A percentile compares a stretch with the other conserved stretches of the same genome.
phyloP scores from a whole-genome alignment of 371 early-diverging fungal species.

The Mortierella sp. region DNA sequence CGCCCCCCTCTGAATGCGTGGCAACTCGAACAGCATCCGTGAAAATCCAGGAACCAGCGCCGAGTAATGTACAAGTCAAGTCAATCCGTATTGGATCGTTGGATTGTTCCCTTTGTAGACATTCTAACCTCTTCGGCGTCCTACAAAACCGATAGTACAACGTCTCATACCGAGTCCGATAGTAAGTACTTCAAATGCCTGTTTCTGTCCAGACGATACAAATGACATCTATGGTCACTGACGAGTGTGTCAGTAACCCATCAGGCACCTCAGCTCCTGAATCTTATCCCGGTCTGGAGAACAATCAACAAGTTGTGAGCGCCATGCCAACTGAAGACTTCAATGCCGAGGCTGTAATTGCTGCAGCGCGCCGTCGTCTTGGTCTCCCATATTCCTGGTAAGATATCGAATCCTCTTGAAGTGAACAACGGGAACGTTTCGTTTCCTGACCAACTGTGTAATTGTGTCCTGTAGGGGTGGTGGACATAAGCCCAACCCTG shows the following conservation, averaged over 20 bases:
- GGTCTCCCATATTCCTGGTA: conserved; percentile 24
- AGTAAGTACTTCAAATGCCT: conserved; percentile 9
- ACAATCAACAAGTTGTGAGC: conserved; percentile 8
- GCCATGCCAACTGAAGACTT: conserved; percentile 4
- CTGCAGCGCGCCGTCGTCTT: conserved; percentile 13
- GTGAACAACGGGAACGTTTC: background rate
- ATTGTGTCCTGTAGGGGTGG: conserved; percentile 14
- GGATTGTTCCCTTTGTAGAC: background rate
- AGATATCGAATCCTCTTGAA: too few relatives aligned
- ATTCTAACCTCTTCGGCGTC: background rate
- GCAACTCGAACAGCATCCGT: conserved; percentile 11
- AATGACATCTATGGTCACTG: conserved; percentile 1
- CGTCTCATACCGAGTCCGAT: conserved; percentile 1
- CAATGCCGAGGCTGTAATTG: conserved; percentile 8
- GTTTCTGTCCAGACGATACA: conserved; percentile 7
- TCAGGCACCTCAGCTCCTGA: conserved; percentile 3
- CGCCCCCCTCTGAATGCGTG: too few relatives aligned
- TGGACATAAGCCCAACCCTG: conserved; percentile 9
- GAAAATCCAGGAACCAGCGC: conserved; percentile 5
- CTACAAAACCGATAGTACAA: too few relatives aligned
- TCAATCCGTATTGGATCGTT: background rate
- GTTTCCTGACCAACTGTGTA: background rate
- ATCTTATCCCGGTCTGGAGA: conserved; percentile 7
- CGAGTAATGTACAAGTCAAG: background rate
- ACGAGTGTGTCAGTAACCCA: background rate